phyloP scores from a whole-genome alignment of 768 basidiomycete species.

The Mrakia gelida region DNA sequence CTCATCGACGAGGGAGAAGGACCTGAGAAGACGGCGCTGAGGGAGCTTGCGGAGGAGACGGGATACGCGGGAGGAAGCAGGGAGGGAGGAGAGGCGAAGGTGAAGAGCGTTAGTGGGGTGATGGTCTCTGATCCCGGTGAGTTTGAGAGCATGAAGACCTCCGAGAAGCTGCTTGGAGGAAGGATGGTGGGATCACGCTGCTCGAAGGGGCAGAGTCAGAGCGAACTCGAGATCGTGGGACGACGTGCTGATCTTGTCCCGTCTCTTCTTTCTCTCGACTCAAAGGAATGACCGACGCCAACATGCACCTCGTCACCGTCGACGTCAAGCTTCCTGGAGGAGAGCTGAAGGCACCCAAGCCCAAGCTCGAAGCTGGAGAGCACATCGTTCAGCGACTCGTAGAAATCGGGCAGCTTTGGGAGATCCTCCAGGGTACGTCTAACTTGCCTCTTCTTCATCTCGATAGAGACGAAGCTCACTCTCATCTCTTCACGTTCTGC shows the following conservation, averaged over 20 bases:
- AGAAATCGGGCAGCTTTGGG: slow-evolving; percentile 6
- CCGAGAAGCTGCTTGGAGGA: no score
- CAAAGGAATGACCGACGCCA: slow-evolving; percentile 30
- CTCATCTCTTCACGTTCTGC: background rate
- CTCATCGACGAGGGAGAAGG: slow-evolving; percentile 26
- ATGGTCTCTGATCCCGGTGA: slow-evolving; percentile 20
- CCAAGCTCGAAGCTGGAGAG: slow-evolving; percentile 27
- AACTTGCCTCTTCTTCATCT: background rate
- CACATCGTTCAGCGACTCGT: slow-evolving; percentile 29
- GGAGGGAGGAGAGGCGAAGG: slow-evolving; percentile 4
- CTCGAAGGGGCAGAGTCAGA: no score
- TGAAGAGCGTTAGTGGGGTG: slow-evolving; percentile 10
- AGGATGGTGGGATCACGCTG: no score
- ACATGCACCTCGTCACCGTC: slow-evolving; percentile 31
- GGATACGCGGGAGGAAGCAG: slow-evolving; percentile 14
- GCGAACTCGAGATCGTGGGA: background rate
- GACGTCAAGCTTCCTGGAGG: slow-evolving; percentile 20
- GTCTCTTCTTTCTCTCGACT: background rate
- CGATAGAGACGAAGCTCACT: background rate
- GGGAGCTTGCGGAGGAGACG: slow-evolving; percentile 26
- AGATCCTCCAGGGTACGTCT: slow-evolving; percentile 3
- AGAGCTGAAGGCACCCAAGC: slow-evolving; percentile 13
- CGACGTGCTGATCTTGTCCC: background rate
- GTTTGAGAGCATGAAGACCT: background rate
- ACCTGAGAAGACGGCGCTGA: slow-evolving; percentile 15